Base-by-base conservation (phyloP, 2,329 filamentous ascomycete species). In the Paecilomyces sp. region DNA sequence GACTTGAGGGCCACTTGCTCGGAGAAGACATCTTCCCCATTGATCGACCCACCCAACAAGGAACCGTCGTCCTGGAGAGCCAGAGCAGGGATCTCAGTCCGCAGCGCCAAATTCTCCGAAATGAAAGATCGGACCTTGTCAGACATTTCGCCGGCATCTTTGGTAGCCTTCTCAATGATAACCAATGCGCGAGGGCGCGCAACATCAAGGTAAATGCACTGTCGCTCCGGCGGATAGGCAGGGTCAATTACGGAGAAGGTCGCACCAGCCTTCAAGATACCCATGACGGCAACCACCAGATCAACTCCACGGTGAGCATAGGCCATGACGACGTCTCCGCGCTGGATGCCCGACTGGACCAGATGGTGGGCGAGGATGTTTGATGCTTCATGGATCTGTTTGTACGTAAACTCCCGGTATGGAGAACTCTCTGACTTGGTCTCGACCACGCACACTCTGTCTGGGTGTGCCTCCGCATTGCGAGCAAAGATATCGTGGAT, bases 271-370 rank as follows among this genome's bases (percentile, higher is more conserved):
- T 80, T 79, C 72, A 85, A 71, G 24, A 82, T 83, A 61, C 92
- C 92, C 90, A 96, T 96, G 58, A 92, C 87, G 36, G 88, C 86
- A 7, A 90, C 85, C 0, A 90, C 88, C 50, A 90, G 76, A 67
- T 90, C 90, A 34, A 96, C 92, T 59, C 86, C 86, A 60, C 92
- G 86, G 75, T 96, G 85, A 59, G 91, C 91, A 71, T 87, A 97
- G 63, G 94, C 90, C 90, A 96, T 96, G 68, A 96, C 91, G 2
- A 96, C 92, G 70, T 97, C 92, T 8, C 91, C 92, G 65, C 86
- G 81, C 61, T 86, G 81, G 63, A 91, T 81, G 60, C 92, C 92
- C 67, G 86, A 82, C 56, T 88, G 81, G 58, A 89, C 83, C 22
- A 97, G 82, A 70, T 96, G 85, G 75, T 96, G 87, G 24, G 91